A percentile compares a stretch with the other conserved stretches of the same genome.
Evolutionary conservation across 192 early-diverging fungal genomes (phyloP).

Genomic region (Entomortierella parvispora): DNA sequence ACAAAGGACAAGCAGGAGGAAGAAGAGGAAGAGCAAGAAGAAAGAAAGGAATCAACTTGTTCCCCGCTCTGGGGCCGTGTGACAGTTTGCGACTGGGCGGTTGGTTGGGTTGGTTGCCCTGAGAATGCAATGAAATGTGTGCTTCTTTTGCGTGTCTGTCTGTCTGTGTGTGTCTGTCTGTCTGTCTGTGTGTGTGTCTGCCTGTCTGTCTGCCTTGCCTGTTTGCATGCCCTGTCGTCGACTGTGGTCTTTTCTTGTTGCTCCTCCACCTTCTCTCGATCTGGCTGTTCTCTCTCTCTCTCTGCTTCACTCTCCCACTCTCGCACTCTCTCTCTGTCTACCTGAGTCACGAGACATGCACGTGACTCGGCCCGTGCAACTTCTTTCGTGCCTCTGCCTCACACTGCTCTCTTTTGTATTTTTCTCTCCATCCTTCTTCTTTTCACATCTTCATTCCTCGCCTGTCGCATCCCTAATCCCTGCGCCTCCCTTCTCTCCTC

Average conservation of each 20-base stretch:
- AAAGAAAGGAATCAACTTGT: not conserved
- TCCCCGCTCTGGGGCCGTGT: too few species aligned
- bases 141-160: slow-evolving; percentile 1
- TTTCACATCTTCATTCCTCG: not conserved
- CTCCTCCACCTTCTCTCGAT: not conserved
- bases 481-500: not conserved
- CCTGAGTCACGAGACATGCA: not conserved
- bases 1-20: not conserved
- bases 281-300: not conserved
- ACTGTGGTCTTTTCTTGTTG: not conserved
- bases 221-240: too few species aligned
- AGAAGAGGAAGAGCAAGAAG: not conserved
- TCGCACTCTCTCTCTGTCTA: not conserved
- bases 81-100: not conserved
- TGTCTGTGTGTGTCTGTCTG: too few species aligned
- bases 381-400: too few species aligned
- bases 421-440: not conserved
- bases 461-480: not conserved
- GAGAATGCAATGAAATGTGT: not conserved
- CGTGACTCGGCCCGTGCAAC: too few species aligned
- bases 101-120: not conserved
- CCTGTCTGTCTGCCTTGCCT: too few species aligned
- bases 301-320: not conserved
- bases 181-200: too few species aligned
- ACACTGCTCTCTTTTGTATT: not conserved